Base-by-base conservation (phyloP, 2,329 filamentous ascomycete species). In the Cladophialophora bantiana region DNA sequence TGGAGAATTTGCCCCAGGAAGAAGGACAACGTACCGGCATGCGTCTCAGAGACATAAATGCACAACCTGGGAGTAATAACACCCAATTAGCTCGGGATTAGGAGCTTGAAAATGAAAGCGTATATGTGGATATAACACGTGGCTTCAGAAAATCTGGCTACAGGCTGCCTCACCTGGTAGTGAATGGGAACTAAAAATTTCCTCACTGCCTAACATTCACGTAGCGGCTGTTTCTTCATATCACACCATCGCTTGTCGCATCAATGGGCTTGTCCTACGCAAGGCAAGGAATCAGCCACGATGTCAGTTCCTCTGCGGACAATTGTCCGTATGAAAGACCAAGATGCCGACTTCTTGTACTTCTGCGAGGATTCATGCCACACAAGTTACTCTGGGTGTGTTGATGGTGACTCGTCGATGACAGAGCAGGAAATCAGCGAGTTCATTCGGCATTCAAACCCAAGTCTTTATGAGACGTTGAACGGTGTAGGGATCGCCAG, bases 341-440 rank as follows among this genome's bases (percentile, higher is more conserved):
- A 36, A 31, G 53, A 59, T 42, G 42, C 13, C 0, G 32, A 67
- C 38, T 42, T 31, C 18, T 42, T 65, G 13, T 69, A 69, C 40
- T 63, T 69, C 20, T 61, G 61, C 58, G 42, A 52, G 7, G 45
- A 62, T 48, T 45, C 67, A 15, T 59, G 52, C 31, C 53, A 20
- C 4, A 15, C 50, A 4, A 69, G 67, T 32, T 67, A 54, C 45
- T 55, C 61, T n/a, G 67, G 67, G 6, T 59, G 57, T 40, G 35
- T 66, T 3, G 66, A 68, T n/a, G 38, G 35, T 13, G 45, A 60
- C 7, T 53, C 52, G 26, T 57, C 34, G 4, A 64, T 69, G 45
- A 58, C 42, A 35, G 67, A 69, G 48, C 42, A 35, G 31, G 38
- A 56, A 26, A 67, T 69, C 20, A 18, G 36, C 2, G 48, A 65